phyloP scores from a whole-genome alignment of 768 basidiomycete genomes.

The Xanthoconium stramineum region DNA sequence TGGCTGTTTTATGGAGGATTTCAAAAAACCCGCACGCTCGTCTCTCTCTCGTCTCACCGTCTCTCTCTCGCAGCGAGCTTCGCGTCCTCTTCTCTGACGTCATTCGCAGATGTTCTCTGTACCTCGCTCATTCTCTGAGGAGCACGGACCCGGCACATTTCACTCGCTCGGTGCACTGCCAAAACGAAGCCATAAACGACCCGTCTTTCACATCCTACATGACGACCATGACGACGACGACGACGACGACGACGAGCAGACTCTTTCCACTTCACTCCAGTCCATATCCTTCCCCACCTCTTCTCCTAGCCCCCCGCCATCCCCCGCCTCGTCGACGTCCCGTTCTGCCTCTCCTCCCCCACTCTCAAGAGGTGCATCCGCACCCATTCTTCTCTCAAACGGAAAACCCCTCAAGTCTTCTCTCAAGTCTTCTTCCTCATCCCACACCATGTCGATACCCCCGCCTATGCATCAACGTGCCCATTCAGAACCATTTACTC shows the following conservation, averaged over 20 bases:
- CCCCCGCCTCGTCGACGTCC: not conserved
- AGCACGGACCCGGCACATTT: constrained; percentile 37
- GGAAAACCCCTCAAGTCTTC: constrained; percentile 88
- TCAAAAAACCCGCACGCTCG: constrained; percentile 1
- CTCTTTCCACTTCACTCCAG: constrained; percentile 12
- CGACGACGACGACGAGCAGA: constrained; percentile 18
- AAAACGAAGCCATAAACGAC: constrained; percentile 28
- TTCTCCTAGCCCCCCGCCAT: constrained; percentile 19
- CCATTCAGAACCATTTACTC: constrained; percentile 62
- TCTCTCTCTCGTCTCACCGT: not conserved
- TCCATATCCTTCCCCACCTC: constrained; percentile 50
- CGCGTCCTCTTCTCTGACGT: constrained; percentile 4
- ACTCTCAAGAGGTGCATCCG: constrained; percentile 35
- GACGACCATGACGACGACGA: constrained; percentile 31
- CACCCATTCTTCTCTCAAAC: constrained; percentile 55
- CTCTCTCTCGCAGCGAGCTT: not conserved
- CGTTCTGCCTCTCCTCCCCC: constrained; percentile 7
- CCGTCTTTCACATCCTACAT: constrained; percentile 19
- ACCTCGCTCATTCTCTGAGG: constrained; percentile 37
- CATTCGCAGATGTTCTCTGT: constrained; percentile 16
- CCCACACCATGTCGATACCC: constrained; percentile 10
- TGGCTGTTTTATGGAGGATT: constrained; percentile 12
- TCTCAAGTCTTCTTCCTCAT: constrained; percentile 52
- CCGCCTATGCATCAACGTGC: constrained; percentile 29
- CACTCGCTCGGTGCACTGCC: constrained; percentile 46